Evolutionary conservation across 176 grass and related monocot species (phyloP).

Genomic region (maize (Zea mays)): Zm-B73-REFERENCE-NAM-5.0 NC_050096.1:4295501-4296000

Average conservation of each 20-base stretch:
- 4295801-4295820: slow-evolving; percentile 52
- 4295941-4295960: slow-evolving; percentile 42
- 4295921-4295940: slow-evolving; percentile 44
- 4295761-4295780: slow-evolving; percentile 42
- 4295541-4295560: no score
- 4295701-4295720: background rate
- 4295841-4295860: slow-evolving; percentile 44
- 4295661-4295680: slow-evolving; percentile 13
- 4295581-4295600: no score
- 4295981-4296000: slow-evolving; percentile 42
- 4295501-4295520: no score
- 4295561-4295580: no score
- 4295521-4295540: no score
- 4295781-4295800: slow-evolving; percentile 31
- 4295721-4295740: background rate
- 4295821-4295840: slow-evolving; percentile 33
- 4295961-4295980: slow-evolving; percentile 32
- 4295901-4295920: slow-evolving; percentile 36
- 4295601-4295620: no score
- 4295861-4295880: slow-evolving; percentile 49
- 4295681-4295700: background rate
- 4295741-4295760: slow-evolving; percentile 33
- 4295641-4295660: slow-evolving; percentile 4
- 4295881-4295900: slow-evolving; percentile 49
- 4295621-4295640: background rate